A percentile compares a stretch with the other conserved stretches of the same genome.
Evolutionary conservation across 1,284 basidiomycete genomes (phyloP).

Genomic region (Flammula alnicola): DNA sequence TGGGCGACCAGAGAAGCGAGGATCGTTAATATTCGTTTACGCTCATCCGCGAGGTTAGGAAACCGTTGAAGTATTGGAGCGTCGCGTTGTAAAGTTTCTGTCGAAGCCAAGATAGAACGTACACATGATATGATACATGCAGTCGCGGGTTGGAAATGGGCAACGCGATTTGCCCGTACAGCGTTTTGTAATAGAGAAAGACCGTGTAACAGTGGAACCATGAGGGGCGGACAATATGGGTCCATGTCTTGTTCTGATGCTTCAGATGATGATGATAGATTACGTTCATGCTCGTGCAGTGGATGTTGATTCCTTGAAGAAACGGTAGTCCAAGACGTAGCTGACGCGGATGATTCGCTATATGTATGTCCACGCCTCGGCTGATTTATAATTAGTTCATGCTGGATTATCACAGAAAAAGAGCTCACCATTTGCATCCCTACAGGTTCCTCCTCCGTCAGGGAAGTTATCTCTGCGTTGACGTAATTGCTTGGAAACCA

Average conservation of each 20-base stretch:
- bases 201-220: slow-evolving; percentile 82
- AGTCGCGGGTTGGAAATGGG: slow-evolving; percentile 84
- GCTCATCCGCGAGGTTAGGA: slow-evolving; percentile 73
- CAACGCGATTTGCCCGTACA: slow-evolving; percentile 74
- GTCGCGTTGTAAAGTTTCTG: slow-evolving; percentile 87
- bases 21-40: slow-evolving; percentile 83
- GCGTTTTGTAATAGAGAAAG: slow-evolving; percentile 87
- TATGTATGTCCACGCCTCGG: slow-evolving; percentile 46
- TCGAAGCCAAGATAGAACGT: slow-evolving; percentile 84
- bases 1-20: slow-evolving; percentile 87
- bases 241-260: slow-evolving; percentile 45
- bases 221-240: slow-evolving; percentile 71
- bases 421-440: slow-evolving; percentile 47
- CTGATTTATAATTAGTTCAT: slow-evolving; percentile 15
- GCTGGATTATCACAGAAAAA: slow-evolving; percentile 12
- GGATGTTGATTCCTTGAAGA: slow-evolving; percentile 42
- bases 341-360: slow-evolving; percentile 53
- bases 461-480: slow-evolving; percentile 52
- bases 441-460: slow-evolving; percentile 59
- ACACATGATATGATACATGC: slow-evolving; percentile 95
- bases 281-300: slow-evolving; percentile 42
- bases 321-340: slow-evolving; percentile 58
- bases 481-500: slow-evolving; percentile 99
- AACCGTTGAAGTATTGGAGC: slow-evolving; percentile 72
- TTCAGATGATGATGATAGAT: slow-evolving; percentile 40